Percentiles rank a stretch among this genome's conserved stretches.
These are phyloP conservation scores for Pelargonium cotyledonis DNA, from an alignment of 441 rosid species.

Conservation along the genomic window DNA sequence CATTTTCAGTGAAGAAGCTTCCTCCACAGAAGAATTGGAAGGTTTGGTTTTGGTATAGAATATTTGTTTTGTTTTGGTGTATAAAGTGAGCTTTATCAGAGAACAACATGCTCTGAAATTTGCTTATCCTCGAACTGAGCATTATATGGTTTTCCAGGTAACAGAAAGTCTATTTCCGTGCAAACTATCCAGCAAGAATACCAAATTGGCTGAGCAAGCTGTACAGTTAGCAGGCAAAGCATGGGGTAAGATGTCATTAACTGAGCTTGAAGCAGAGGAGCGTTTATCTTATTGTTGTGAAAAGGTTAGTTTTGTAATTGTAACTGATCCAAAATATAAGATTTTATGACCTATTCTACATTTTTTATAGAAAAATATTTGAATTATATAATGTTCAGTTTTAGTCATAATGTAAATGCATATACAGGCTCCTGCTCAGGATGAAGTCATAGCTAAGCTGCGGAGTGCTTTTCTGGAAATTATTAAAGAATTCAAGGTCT, in stretches of 20 bases:
- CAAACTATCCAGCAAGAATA: conserved; percentile 57
- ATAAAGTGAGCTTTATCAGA: conserved; percentile 15
- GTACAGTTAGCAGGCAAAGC: conserved; percentile 68
- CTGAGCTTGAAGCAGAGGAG: conserved; percentile 96
- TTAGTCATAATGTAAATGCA: conserved; percentile 7
- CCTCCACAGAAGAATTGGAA: conserved; percentile 83
- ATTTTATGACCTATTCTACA: neutral
- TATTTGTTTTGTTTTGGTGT: conserved; percentile 5
- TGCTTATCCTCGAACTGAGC: conserved; percentile 12
- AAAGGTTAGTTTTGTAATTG: conserved; percentile 44
- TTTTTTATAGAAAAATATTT: neutral
- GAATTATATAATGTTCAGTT: conserved; percentile 8
- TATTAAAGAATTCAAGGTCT: conserved; percentile 66
- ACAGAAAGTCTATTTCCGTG: conserved; percentile 82
- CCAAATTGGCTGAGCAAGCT: conserved; percentile 78
- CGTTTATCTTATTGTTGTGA: conserved; percentile 91
- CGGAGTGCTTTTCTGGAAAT: conserved; percentile 71
- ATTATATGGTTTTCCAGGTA: conserved; percentile 44
- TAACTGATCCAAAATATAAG: neutral
- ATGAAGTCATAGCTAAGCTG: conserved; percentile 79
- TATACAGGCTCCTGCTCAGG: conserved; percentile 83
- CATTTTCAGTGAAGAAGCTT: conserved; percentile 79
- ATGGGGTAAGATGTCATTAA: conserved; percentile 83
- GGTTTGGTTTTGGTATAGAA: conserved; percentile 35
- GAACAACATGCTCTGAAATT: neutral